phyloP scores from a whole-genome alignment of 352 stramenopile species.

The Pythium chondricola region DNA sequence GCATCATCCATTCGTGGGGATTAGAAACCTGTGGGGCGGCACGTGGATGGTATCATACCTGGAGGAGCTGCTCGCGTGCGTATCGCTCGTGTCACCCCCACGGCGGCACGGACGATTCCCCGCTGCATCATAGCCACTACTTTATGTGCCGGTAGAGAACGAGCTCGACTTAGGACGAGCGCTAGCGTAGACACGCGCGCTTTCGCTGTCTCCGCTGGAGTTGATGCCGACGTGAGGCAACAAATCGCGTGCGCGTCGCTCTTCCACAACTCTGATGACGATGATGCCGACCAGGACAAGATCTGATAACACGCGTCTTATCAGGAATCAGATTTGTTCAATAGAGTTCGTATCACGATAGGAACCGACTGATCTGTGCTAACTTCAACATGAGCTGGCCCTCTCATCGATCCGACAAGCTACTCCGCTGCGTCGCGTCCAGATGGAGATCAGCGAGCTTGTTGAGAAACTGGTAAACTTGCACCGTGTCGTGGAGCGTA shows the following conservation, averaged over 20 bases:
- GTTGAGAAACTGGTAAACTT: slow-evolving; percentile 75
- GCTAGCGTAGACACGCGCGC: background rate
- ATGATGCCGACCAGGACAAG: too few species aligned
- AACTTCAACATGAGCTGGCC: background rate
- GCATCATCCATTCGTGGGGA: too few species aligned
- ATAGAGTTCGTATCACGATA: slow-evolving; percentile 1
- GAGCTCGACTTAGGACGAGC: too few species aligned
- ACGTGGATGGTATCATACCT: too few species aligned
- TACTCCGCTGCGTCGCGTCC: slow-evolving; percentile 15
- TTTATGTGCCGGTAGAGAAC: too few species aligned
- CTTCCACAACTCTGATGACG: slow-evolving; percentile 8
- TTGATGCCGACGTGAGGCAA: slow-evolving; percentile 15
- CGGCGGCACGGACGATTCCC: slow-evolving; percentile 3
- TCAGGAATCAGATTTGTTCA: too few species aligned
- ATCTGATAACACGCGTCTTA: too few species aligned
- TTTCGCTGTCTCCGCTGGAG: background rate
- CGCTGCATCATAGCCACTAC: slow-evolving; percentile 14
- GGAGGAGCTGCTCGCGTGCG: background rate
- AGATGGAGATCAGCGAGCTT: slow-evolving; percentile 39
- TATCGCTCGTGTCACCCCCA: background rate
- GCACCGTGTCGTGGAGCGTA: slow-evolving; percentile 67
- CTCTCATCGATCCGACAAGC: too few species aligned
- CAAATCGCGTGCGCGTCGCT: slow-evolving; percentile 8
- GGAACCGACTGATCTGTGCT: background rate
- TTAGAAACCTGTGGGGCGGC: too few species aligned